Conservation (phyloP, 768 basidiomycete species). For the Pholiota molesta region DNA sequence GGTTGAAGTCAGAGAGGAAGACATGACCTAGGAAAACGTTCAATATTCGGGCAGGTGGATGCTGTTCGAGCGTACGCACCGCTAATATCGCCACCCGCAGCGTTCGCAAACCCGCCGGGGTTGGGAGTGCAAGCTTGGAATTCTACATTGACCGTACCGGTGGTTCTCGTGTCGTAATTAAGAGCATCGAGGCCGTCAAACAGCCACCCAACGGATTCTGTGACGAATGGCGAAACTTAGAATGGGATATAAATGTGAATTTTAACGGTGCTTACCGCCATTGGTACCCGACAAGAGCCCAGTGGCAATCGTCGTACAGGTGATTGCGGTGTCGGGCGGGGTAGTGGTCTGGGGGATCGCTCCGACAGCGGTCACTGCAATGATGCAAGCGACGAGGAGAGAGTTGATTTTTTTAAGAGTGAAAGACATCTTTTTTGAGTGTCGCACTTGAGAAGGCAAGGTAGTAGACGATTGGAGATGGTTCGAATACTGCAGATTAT, state of each 20-base stretch:
- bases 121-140: conserved; percentile 12
- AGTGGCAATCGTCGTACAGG: conserved; percentile 8
- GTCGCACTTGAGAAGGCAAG: neutral
- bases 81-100: conserved; percentile 6
- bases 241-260: neutral
- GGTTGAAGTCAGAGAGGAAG: conserved; percentile 7
- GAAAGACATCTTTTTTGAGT: neutral
- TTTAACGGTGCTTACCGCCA: neutral
- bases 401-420: neutral
- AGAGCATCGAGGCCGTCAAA: conserved; percentile 9
- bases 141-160: conserved; percentile 3
- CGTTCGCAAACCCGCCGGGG: conserved; percentile 7
- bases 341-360: conserved; percentile 4
- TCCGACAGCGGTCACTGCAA: neutral
- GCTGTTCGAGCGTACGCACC: neutral
- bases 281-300: conserved; percentile 7
- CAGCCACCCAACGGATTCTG: conserved; percentile 7
- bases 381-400: neutral
- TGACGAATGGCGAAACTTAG: neutral
- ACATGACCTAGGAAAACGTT: neutral
- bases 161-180: conserved; percentile 9
- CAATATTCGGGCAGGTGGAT: neutral
- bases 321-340: neutral
- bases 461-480: neutral
- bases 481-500: neutral